Evolutionary conservation across 208 protist genomes (phyloP).

Genomic region (Trypanosoma vivax): DNA sequence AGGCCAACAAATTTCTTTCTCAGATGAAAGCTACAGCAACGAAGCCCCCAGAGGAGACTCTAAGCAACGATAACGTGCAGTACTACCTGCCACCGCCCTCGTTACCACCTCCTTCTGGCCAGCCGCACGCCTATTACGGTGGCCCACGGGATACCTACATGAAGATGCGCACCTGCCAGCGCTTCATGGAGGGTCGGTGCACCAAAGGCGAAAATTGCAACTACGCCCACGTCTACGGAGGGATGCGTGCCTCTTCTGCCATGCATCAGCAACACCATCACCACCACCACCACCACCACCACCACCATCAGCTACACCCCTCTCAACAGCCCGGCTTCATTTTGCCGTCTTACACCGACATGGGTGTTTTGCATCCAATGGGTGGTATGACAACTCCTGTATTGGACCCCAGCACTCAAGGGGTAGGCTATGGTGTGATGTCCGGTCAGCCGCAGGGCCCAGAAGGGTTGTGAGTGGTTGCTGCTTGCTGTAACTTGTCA

Average conservation of each 20-base stretch:
- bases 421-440: neutral
- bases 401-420: neutral
- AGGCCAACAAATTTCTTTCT: slow-evolving; percentile 50
- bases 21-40: slow-evolving; percentile 27
- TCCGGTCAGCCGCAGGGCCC: too few relatives aligned
- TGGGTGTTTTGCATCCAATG: slow-evolving; percentile 9
- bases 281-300: slow-evolving; percentile 9
- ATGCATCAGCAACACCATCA: slow-evolving; percentile 18
- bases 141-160: slow-evolving; percentile 9
- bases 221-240: slow-evolving; percentile 66
- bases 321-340: neutral
- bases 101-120: slow-evolving; percentile 1
- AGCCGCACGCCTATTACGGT: slow-evolving; percentile 9
- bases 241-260: slow-evolving; percentile 29
- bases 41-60: slow-evolving; percentile 5
- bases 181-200: slow-evolving; percentile 68
- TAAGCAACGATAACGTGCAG: neutral
- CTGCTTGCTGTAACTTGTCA: too few relatives aligned
- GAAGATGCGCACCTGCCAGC: slow-evolving; percentile 75
- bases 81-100: slow-evolving; percentile 13
- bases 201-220: slow-evolving; percentile 61
- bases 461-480: too few relatives aligned
- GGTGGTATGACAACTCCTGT: slow-evolving; percentile 5
- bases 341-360: slow-evolving; percentile 2
- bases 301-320: slow-evolving; percentile 9